Conservation (phyloP, 2,329 filamentous ascomycete species). For the Aspergillus spinulosporus region DNA sequence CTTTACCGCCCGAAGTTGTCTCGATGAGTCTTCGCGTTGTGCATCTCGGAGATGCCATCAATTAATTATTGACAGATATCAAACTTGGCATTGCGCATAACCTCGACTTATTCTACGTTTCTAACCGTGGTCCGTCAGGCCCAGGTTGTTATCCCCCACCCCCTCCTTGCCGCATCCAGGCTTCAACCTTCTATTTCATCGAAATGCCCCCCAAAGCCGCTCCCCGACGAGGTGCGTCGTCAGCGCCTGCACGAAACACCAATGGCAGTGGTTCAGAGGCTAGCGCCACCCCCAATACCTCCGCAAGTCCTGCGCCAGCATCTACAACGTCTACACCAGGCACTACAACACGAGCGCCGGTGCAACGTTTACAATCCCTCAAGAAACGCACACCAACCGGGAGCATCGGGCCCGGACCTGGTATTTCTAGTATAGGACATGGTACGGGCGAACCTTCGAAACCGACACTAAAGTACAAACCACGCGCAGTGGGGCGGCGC, state of each 20-base stretch:
- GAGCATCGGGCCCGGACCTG: constrained; percentile 31
- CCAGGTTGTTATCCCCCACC: not conserved
- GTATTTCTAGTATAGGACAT: constrained; percentile 8
- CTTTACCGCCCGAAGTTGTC: constrained; percentile 12
- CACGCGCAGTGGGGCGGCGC: constrained; percentile 42
- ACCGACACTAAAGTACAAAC: constrained; percentile 46
- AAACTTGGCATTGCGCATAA: not conserved
- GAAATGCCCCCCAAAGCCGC: constrained; percentile 39
- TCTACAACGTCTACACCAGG: constrained; percentile 15
- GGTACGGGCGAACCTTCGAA: constrained; percentile 34
- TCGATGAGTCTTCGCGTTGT: not conserved
- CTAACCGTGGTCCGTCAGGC: too few relatives aligned
- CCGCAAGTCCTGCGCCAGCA: constrained; percentile 20
- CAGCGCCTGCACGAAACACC: constrained; percentile 22
- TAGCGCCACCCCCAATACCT: constrained; percentile 8
- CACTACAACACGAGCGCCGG: constrained; percentile 32
- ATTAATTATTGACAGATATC: not conserved
- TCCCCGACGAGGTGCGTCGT: constrained; percentile 27
- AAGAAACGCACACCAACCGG: constrained; percentile 41
- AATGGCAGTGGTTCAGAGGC: constrained; percentile 14
- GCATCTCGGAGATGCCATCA: not conserved
- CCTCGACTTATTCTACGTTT: too few relatives aligned
- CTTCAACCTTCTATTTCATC: not conserved
- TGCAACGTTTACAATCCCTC: constrained; percentile 46
- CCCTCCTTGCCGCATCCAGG: not conserved